Evolutionary conservation across 331 rosid species (phyloP), one percentile per base, ranked within the genome.

Genomic region (Acacia pycnantha): DNA sequence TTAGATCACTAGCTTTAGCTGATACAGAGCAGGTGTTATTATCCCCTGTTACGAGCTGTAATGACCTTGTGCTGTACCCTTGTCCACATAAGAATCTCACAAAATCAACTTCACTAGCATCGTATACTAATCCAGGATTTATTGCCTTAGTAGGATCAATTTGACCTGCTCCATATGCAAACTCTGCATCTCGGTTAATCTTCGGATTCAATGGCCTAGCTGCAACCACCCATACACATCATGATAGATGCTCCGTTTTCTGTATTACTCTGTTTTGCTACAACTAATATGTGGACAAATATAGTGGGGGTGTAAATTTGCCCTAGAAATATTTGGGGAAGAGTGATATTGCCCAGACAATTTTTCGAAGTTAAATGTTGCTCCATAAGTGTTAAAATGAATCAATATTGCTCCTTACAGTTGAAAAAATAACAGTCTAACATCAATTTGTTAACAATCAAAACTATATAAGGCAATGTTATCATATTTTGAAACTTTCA

Each of bases 111-210:
- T 74, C 85, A 21, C 15, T 11, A 3, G 80, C 84, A 18, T 84
- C 86, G 62, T 87, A 87, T 44, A 85, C 47, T 43, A 87, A 76
- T 1, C 88, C 81, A 0, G 85, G 86, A 48, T 68, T 31, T 29
- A 76, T 31, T 15, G 84, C 89, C 65, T 79, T 80, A 2, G 14
- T 4, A 4, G 84, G 88, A 47, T 83, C 46, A 31, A 85, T 54
- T 43, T 22, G 81, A 8, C 88, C 85, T 4, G 78, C 80, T 44
- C 88, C 85, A 11, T 85, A 85, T 13, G 70, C 74, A 26, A 82
- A 85, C 50, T 85, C 83, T 4, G 81, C 81, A 4, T 54, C 78
- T 2, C 18, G 53, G n/a, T 54, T 77, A 18, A 41, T 46, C 31
- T 0, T n/a, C 1, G 61, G 81, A 56, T 16, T 77, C 35, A 85